Evolutionary conservation across 192 early-diverging fungal species (phyloP).

Genomic region (Umbelopsis isabellina): DNA sequence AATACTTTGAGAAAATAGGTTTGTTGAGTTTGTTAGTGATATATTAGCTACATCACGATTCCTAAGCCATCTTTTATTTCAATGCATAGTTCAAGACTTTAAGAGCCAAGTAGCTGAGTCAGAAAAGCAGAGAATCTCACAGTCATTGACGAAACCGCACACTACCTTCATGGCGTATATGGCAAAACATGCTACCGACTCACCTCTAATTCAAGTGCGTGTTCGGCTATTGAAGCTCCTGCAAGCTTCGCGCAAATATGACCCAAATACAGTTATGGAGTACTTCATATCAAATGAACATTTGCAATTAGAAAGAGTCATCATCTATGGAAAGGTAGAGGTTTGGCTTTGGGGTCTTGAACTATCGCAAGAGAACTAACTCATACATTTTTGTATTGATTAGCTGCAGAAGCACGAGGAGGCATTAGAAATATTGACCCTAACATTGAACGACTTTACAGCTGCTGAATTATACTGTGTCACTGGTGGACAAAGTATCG

Average conservation of each 20-base stretch:
- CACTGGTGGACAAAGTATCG: slow-evolving; percentile 46
- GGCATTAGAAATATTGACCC: slow-evolving; percentile 48
- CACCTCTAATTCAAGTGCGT: slow-evolving; percentile 28
- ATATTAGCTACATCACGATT: neutral
- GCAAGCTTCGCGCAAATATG: slow-evolving; percentile 43
- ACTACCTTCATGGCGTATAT: slow-evolving; percentile 10
- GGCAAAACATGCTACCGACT: neutral
- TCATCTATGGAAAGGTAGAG: slow-evolving; percentile 53
- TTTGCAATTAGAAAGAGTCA: slow-evolving; percentile 49
- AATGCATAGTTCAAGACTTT: slow-evolving; percentile 1
- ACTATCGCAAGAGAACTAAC: neutral
- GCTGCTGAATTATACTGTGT: slow-evolving; percentile 60
- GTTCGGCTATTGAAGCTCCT: slow-evolving; percentile 43
- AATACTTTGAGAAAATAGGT: slow-evolving; percentile 8
- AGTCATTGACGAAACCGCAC: neutral
- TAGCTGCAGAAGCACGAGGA: slow-evolving; percentile 50
- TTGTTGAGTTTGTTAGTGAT: neutral
- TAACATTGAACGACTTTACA: slow-evolving; percentile 52
- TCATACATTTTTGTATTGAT: neutral
- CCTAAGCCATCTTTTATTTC: neutral
- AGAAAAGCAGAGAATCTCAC: neutral
- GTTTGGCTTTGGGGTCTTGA: neutral
- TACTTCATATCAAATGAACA: slow-evolving; percentile 37
- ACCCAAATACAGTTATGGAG: slow-evolving; percentile 36
- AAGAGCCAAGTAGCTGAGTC: neutral